Percentiles rank a stretch among this genome's conserved stretches.
These are phyloP conservation scores for Meira nashicola DNA, from an alignment of 1,284 basidiomycete genomes.

Conservation along the genomic window DNA sequence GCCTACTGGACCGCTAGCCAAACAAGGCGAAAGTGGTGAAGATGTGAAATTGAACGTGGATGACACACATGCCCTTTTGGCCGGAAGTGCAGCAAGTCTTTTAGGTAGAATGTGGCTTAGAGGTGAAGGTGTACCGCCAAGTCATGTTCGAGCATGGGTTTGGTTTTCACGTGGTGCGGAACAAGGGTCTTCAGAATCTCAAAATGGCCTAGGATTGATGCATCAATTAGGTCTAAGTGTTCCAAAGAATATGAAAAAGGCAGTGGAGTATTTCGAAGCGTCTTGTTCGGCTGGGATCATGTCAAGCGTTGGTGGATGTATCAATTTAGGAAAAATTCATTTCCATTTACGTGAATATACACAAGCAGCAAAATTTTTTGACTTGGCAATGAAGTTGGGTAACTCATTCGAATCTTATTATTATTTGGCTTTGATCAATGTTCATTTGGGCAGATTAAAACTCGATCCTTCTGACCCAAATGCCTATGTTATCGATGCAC, in stretches of 20 bases:
- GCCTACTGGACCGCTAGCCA: constrained; percentile 19
- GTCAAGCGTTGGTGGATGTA: constrained; percentile 70
- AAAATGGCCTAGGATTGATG: constrained; percentile 85
- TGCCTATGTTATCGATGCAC: background rate
- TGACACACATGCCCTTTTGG: constrained; percentile 19
- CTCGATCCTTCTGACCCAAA: background rate
- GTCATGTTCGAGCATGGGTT: constrained; percentile 72
- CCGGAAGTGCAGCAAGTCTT: constrained; percentile 37
- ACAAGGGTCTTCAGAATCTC: constrained; percentile 70
- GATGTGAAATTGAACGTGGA: constrained; percentile 31
- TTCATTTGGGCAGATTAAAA: background rate
- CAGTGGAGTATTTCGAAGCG: constrained; percentile 66
- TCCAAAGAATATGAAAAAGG: constrained; percentile 58
- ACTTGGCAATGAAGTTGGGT: constrained; percentile 22
- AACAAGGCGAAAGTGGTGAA: constrained; percentile 30
- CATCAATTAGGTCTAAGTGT: constrained; percentile 80
- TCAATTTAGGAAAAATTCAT: constrained; percentile 80
- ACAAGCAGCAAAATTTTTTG: constrained; percentile 25
- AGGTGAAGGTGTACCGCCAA: constrained; percentile 81
- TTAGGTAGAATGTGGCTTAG: constrained; percentile 88
- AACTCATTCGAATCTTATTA: constrained; percentile 37
- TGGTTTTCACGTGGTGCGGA: constrained; percentile 83
- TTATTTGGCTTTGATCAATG: constrained; percentile 32
- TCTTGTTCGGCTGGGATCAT: constrained; percentile 74
- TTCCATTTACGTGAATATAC: constrained; percentile 59